Conservation (phyloP, 2,329 filamentous ascomycete genomes). For the Emericellopsis cladophorae region DNA sequence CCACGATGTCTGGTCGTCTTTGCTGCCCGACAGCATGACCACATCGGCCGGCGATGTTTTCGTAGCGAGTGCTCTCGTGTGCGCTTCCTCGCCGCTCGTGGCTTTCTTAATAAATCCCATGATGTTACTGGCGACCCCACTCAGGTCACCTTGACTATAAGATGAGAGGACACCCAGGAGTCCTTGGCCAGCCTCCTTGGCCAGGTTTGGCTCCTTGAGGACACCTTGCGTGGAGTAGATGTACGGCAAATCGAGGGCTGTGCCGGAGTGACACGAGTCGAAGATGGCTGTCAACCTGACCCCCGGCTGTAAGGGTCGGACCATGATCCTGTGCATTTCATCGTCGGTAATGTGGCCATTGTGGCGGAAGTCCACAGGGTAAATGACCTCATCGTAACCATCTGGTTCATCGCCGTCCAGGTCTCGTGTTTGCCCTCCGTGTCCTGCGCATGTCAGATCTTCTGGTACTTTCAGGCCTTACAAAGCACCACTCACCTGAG, state of each 20-base stretch:
- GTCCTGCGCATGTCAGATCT: constrained; percentile 30
- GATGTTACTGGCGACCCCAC: constrained; percentile 68
- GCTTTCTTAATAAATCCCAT: constrained; percentile 85
- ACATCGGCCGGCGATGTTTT: constrained; percentile 95
- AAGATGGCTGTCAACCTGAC: constrained; percentile 51
- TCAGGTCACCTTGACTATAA: constrained; percentile 60
- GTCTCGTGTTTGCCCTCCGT: constrained; percentile 73
- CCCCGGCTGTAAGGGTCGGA: constrained; percentile 39
- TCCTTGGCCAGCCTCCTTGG: constrained; percentile 54
- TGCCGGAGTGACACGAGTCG: constrained; percentile 56
- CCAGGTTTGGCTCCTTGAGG: constrained; percentile 55
- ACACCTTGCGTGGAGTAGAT: constrained; percentile 58
- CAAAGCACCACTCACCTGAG: constrained; percentile 47
- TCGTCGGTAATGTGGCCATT: constrained; percentile 76
- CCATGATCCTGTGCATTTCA: constrained; percentile 68
- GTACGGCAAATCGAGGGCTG: constrained; percentile 53
- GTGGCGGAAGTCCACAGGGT: constrained; percentile 69
- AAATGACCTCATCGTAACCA: constrained; percentile 74
- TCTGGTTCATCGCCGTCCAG: constrained; percentile 71
- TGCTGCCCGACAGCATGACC: constrained; percentile 95
- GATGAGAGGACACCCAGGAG: constrained; percentile 46
- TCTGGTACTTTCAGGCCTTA: neutral
- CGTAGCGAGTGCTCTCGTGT: constrained; percentile 68
- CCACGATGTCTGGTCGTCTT: constrained; percentile 88
- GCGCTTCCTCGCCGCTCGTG: constrained; percentile 66